Evolutionary conservation across 176 grass and related monocot genomes (phyloP).

Genomic region (sorghum (Sorghum bicolor)): DNA sequence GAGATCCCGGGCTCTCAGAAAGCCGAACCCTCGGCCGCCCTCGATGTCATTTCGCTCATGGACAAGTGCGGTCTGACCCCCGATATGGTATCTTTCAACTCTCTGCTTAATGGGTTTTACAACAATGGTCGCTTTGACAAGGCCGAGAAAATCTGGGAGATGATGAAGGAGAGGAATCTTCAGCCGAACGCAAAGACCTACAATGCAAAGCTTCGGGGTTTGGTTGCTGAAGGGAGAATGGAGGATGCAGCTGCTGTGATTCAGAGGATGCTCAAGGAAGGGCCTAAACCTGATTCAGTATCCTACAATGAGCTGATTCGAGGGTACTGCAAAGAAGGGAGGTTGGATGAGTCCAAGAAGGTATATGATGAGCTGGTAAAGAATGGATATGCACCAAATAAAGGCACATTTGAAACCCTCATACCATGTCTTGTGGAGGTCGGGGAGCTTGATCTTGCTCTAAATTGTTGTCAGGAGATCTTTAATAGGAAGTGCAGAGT

Average conservation of each 20-base stretch:
- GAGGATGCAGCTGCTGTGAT: constrained; percentile 47
- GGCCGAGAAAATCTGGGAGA: constrained; percentile 41
- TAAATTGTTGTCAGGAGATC: constrained; percentile 46
- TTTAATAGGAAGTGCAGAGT: constrained; percentile 21
- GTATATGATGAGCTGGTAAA: constrained; percentile 45
- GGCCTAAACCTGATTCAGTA: constrained; percentile 47
- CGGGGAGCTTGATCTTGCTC: constrained; percentile 51
- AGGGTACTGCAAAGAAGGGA: constrained; percentile 42
- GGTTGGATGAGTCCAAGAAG: constrained; percentile 45
- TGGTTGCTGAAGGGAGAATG: constrained; percentile 36
- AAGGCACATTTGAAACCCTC: constrained; percentile 46
- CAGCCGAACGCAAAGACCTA: constrained; percentile 38
- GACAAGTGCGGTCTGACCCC: constrained; percentile 46
- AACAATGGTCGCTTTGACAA: constrained; percentile 28
- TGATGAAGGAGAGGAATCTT: constrained; percentile 60
- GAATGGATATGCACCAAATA: constrained; percentile 36
- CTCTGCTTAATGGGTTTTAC: constrained; percentile 54
- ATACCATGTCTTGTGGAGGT: constrained; percentile 33
- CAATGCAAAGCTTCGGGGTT: constrained; percentile 58
- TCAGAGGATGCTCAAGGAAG: constrained; percentile 39
- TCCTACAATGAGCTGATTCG: constrained; percentile 61
- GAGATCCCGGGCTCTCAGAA: constrained; percentile 37
- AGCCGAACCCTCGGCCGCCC: constrained; percentile 38
- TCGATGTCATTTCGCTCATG: constrained; percentile 47
- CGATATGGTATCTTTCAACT: constrained; percentile 38